Evolutionary conservation across 148 eudicot species (phyloP).

Genomic region (Fallopia convolvulus): DNA sequence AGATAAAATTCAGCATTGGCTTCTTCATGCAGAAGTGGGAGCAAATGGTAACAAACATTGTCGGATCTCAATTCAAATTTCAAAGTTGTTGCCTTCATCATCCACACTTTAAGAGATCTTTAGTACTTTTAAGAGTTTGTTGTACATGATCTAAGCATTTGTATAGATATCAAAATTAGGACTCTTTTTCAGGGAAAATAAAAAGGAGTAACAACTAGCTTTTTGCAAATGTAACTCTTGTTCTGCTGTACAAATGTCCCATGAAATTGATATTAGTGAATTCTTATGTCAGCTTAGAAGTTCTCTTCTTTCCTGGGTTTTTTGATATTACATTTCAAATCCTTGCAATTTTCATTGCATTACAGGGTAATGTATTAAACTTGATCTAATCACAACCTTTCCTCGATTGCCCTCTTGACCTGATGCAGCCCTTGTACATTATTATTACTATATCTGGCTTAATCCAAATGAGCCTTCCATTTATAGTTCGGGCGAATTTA

Average conservation of each 20-base stretch:
- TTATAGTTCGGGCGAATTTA: not conserved
- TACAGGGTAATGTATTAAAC: not conserved
- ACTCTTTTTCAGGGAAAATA: not conserved
- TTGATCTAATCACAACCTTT: not conserved
- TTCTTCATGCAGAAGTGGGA: not conserved
- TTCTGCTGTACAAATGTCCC: slow-evolving; percentile 4
- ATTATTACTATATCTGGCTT: not conserved
- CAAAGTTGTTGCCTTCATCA: not conserved
- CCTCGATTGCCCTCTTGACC: not conserved
- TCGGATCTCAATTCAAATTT: not conserved
- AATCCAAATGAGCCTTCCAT: not conserved
- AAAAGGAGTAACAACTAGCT: not conserved
- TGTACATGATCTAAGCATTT: slow-evolving; percentile 5
- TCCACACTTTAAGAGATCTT: not conserved
- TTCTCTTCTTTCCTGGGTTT: not conserved
- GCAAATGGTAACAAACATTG: not conserved
- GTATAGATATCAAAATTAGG: not conserved
- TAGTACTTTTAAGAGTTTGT: not conserved
- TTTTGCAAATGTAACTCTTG: not conserved
- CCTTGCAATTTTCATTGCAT: not conserved
- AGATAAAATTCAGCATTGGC: not conserved
- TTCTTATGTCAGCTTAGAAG: not conserved
- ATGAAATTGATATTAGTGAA: not conserved
- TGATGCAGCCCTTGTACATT: not conserved
- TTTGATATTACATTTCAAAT: not conserved